Base-by-base conservation (phyloP, 139 green algal genomes). In the Yamagishiella unicocca region DNA sequence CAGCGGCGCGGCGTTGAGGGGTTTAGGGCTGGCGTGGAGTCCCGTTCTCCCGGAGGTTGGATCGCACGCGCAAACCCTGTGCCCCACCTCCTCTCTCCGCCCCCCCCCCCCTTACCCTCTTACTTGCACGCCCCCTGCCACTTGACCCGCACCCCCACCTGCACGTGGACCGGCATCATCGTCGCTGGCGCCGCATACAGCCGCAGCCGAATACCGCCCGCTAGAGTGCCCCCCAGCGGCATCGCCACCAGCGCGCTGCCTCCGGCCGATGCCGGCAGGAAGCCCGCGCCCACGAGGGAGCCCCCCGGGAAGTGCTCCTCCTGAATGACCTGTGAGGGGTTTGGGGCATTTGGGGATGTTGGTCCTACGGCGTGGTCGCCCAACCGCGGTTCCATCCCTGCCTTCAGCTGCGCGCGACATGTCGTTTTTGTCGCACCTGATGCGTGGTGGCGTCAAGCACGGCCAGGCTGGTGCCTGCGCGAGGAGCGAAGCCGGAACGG, bases 201-300 rank as follows among this genome's bases (percentile, higher is more conserved):
- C 31, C 74, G 29, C 58, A 89, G 61, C 74, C 79, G 58, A 12
- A 80, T 40, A 0, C 74, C 85, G 0, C 74, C 64, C 43, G 35
- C 62, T 27, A 89, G 45, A 2, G 33, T 67, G 21, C 55, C 85
- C 1, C 79, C 85, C 21, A 31, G n/a, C 80, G 37, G 31, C 42
- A 89, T 35, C n/a, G 79, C 75, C 55, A 75, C 74, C 42, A 89
- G 85, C 62, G 62, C 33, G 27, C 55, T 66, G 64, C 74, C 75
- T 14, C 75, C 76, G 0, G 76, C 38, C 25, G 24, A 3, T 8
- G 14, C 42, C 10, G 79, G 38, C n/a, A 89, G 75, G 31, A 89
- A 89, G 74, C 83, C 83, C 2, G 37, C 53, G 33, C 79, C 85
- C 25, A 64, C 74, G 33, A 87, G 66, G 8, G 50, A 64, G 10